Conservation (phyloP, 1,284 basidiomycete species). For the Tetrapyrgos nigripes region DNA sequence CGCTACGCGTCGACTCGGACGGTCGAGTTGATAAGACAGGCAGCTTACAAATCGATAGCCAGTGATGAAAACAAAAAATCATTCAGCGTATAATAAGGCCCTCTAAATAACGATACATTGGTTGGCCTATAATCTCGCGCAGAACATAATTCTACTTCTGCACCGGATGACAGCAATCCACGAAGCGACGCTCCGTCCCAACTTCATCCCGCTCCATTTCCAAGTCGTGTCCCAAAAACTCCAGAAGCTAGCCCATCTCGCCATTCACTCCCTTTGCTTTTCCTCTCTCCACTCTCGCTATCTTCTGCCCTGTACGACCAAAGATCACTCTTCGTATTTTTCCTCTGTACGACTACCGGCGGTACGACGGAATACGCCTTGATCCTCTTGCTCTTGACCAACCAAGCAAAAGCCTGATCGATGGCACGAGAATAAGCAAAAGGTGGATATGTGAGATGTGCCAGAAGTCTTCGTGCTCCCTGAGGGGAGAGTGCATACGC, state of each 20-base stretch:
- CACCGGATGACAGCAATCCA: too few relatives aligned
- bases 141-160: too few relatives aligned
- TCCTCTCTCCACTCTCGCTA: constrained; percentile 50
- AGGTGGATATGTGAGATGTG: constrained; percentile 60
- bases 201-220: background rate
- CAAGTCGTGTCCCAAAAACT: constrained; percentile 40
- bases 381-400: constrained; percentile 60
- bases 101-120: too few relatives aligned
- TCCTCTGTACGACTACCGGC: constrained; percentile 68
- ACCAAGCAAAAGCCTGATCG: constrained; percentile 77
- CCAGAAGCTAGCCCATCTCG: constrained; percentile 55
- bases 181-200: too few relatives aligned
- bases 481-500: constrained; percentile 63
- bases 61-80: too few relatives aligned
- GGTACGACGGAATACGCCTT: constrained; percentile 69
- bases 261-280: constrained; percentile 68
- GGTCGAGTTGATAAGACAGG: too few relatives aligned
- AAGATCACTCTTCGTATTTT: constrained; percentile 60
- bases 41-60: too few relatives aligned
- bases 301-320: constrained; percentile 15
- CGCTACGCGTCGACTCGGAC: too few relatives aligned
- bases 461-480: constrained; percentile 61
- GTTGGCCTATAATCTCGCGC: too few relatives aligned
- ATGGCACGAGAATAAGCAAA: constrained; percentile 82
- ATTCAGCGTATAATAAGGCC: too few relatives aligned